Base-by-base conservation (phyloP, 257 asterid genomes). In the Vinca minor region DNA sequence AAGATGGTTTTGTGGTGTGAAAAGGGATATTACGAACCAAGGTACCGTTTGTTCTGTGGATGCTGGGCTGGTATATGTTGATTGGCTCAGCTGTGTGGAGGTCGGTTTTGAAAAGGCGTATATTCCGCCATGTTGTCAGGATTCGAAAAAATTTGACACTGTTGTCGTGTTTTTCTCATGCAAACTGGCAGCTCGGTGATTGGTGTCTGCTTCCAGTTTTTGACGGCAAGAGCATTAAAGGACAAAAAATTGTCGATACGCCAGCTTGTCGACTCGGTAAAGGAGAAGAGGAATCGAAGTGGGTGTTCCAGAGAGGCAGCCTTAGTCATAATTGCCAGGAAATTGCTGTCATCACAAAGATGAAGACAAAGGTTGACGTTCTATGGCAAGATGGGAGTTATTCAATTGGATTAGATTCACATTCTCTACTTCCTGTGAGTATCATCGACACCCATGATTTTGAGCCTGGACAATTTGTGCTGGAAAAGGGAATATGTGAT, bases 161-260 rank as follows among this genome's bases (percentile, higher is more conserved):
- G 75, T 71, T 93, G 72, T 78, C 94, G 10, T 77, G 83, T 77
- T 83, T 71, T 58, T 67, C 85, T 25, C 81, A 79, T 55, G 77
- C 84, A 17, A 81, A 77, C 71, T 92, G 96, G 96, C 91, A 88
- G 77, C 87, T 86, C n/a, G 98, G 97, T 28, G 99, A 93, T 72
- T 87, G 96, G 95, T 89, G 96, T 66, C 57, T 77, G 38, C 71
- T 83, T 67, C 85, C 83, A 14, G 54, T 14, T 25, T 35, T 62
- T 57, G 78, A 62, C 71, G 31, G 63, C 62, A 67, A 36, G 71
- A 66, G 28, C 34, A 23, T 35, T 49, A 48, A n/a, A 61, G 74
- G 72, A 67, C 71, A 63, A 61, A 59, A 28, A 18, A 34, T 63
- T 45, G 72, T 67, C 31, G n/a, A 67, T 57, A 61, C 70, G 56